Conservation (phyloP, 768 basidiomycete genomes). For the Porphyrellus cyaneotinctus region DNA sequence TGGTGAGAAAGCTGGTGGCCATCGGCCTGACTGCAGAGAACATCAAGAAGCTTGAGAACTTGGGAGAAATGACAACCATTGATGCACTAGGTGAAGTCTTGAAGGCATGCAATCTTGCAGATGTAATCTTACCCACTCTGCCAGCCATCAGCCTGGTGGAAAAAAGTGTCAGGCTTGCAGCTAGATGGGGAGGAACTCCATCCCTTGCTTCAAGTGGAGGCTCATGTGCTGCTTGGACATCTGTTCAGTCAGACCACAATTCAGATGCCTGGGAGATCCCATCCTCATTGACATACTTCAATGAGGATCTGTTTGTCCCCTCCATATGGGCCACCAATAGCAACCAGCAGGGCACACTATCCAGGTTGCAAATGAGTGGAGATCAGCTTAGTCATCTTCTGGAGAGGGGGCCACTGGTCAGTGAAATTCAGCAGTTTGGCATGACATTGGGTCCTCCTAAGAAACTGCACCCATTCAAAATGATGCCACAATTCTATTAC, state of each 20-base stretch:
- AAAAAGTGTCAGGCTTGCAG: neutral
- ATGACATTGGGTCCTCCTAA: neutral
- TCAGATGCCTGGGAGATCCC: too few species aligned
- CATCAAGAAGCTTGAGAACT: neutral
- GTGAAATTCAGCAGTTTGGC: too few species aligned
- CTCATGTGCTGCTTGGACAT: neutral
- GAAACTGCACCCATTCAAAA: neutral
- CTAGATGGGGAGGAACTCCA: neutral
- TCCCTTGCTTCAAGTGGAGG: neutral
- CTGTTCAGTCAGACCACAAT: too few species aligned
- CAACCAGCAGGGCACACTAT: neutral
- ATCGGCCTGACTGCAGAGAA: neutral
- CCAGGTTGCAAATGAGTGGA: neutral
- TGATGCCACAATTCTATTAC: neutral
- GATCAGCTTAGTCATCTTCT: too few species aligned
- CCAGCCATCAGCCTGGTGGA: neutral
- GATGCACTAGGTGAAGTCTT: neutral
- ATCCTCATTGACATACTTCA: neutral
- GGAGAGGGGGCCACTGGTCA: too few species aligned
- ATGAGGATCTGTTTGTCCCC: neutral
- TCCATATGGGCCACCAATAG: neutral
- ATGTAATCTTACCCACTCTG: neutral
- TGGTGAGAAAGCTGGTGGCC: neutral
- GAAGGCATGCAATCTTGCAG: neutral
- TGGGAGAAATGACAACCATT: neutral